Base-by-base conservation (phyloP, 306 rosid species). In the Quercus aquifolioides region DNA sequence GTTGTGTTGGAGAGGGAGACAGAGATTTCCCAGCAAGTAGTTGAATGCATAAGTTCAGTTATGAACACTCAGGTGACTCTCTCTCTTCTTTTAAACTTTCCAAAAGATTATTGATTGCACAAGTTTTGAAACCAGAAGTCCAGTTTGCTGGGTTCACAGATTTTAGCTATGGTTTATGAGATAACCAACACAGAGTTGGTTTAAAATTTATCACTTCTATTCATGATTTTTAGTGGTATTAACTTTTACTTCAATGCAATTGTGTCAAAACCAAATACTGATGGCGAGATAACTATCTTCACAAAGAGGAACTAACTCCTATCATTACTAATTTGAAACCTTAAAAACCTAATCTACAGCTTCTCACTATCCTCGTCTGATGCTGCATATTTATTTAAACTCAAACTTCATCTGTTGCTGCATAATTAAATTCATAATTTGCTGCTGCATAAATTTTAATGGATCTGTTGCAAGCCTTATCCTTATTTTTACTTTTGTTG, bases 31-130 rank as follows among this genome's bases (percentile, higher is more conserved):
- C 87, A 41, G 83, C 68, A 56, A 71, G 77, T 68, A 86, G 43
- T 38, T 38, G 86, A 71, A 75, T 76, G 31, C 86, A 77, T 82
- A 85, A 84, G 77, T 82, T 85, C 62, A 78, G 84, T 59, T 76
- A 76, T 55, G 79, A 79, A 83, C 80, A 81, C 80, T 86, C 92
- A 73, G 98, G 98, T 93, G 73, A 75, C 78, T 79, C 74, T 63
- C 74, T 63, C 57, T 54, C 67, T 79, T 85, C 33, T 72, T 78
- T 77, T 31, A 64, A 69, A 63, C 69, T 18, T 74, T 75, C 59
- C 25, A 69, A 63, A 13, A 25, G 33, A 62, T 62, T 3, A 25
- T 62, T 25, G 35, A 59, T 69, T 21, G 26, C 49, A 58, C 49
- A 4, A 3, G 55, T 4, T 31, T 18, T 58, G 52, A 62, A 9